Conservation (phyloP, 257 asterid species). For the Coffea eugenioides region DNA sequence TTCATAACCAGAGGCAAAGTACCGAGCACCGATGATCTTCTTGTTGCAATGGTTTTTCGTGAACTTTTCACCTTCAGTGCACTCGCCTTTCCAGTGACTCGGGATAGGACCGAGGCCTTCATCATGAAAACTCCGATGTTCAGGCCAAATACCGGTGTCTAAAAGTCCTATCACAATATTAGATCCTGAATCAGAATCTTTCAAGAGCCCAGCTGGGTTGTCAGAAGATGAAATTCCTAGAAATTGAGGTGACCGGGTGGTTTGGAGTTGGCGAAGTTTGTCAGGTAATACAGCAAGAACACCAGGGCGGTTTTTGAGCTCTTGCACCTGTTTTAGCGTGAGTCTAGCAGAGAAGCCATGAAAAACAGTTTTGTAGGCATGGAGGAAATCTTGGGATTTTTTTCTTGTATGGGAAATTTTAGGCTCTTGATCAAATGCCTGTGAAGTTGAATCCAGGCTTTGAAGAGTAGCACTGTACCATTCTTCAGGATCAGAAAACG, state of each 20-base stretch:
- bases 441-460: constrained; percentile 33
- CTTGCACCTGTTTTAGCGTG: constrained; percentile 45
- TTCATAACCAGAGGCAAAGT: constrained; percentile 51
- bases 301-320: constrained; percentile 40
- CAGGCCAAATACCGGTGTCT: constrained; percentile 88
- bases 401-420: background rate
- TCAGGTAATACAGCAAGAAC: constrained; percentile 65
- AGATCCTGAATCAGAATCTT: constrained; percentile 69
- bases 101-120: constrained; percentile 67
- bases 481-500: constrained; percentile 43
- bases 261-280: constrained; percentile 63
- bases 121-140: constrained; percentile 65
- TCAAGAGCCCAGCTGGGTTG: constrained; percentile 36
- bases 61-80: constrained; percentile 54
- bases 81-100: constrained; percentile 66
- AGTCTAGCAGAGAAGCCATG: constrained; percentile 75
- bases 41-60: constrained; percentile 51
- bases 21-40: constrained; percentile 74
- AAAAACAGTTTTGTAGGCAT: constrained; percentile 65
- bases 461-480: constrained; percentile 77
- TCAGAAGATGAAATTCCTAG: constrained; percentile 46
- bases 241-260: constrained; percentile 66
- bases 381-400: constrained; percentile 37
- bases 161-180: constrained; percentile 64
- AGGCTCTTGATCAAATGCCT: constrained; percentile 14